Base-by-base conservation (phyloP, 2,329 filamentous ascomycete species). In the Talaromyces pinophilus region DNA sequence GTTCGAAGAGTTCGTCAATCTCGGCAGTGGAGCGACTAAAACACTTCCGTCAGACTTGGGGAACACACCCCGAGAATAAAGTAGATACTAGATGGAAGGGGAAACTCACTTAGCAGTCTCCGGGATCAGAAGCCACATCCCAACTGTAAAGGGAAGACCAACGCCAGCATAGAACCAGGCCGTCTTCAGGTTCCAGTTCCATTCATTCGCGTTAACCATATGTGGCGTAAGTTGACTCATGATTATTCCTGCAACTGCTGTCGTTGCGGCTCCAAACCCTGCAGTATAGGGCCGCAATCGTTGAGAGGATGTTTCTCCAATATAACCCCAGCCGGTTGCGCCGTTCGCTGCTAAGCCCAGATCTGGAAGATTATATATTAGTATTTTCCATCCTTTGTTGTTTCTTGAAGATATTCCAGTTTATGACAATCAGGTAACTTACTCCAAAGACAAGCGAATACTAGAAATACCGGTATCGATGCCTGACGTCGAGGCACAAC, bases 281-380 rank as follows among this genome's bases (percentile, higher is more conserved):
- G 46, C 46, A 11, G 19, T 50, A 50, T 50, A 28, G 3, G 19
- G 46, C 13, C 46, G 19, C 3, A 79, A 69, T 3, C 77, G 72
- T 15, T 76, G 75, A 0, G 78, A 76, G 0, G 78, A 79, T 8
- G 79, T 77, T 64, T 80, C 77, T 33, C 71, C 75, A 42, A 75
- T 72, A 54, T 74, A 74, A 1, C 73, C 73, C 70, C 72, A 77
- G 4, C 73, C 73, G 0, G 72, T 71, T 1, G 72, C 72, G 3
- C 70, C 71, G 59, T 72, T 75, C 38, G 71, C 68, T 3, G 70
- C 71, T 50, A 73, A 64, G 1, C 71, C 73, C 15, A 73, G 70
- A 46, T 50, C 46, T 50, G 13, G 5, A 50, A 50, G 19, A 3
- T 7, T 22, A 11, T 22, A 5, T 11, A 13, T 50, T 13, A 50